These are phyloP conservation scores for Aquilaria sinensis DNA, from an alignment of 345 rosid genomes.

Conservation along the genomic window DNA sequence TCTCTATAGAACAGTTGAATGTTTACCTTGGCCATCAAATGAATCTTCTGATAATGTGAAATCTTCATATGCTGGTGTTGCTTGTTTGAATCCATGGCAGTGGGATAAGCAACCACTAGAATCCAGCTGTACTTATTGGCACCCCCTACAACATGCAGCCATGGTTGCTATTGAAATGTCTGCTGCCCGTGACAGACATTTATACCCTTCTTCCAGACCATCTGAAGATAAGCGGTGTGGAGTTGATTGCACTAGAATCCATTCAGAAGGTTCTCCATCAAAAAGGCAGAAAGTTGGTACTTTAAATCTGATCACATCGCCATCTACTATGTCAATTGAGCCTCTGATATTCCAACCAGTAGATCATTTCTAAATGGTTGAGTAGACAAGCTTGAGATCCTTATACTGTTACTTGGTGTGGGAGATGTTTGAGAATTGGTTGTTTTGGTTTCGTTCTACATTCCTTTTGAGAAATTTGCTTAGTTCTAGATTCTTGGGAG, in stretches of 20 bases:
- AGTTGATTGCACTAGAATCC: conserved; percentile 22
- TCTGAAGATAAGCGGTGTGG: conserved; percentile 18
- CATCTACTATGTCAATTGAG: neutral
- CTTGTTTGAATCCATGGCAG: conserved; percentile 74
- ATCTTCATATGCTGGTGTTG: conserved; percentile 21
- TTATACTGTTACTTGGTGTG: no score
- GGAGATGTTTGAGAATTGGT: no score
- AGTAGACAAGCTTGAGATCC: no score
- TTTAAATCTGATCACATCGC: conserved; percentile 27
- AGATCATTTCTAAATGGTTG: no score
- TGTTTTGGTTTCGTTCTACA: no score
- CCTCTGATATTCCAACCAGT: no score
- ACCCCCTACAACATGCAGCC: conserved; percentile 77
- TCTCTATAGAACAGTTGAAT: conserved; percentile 13
- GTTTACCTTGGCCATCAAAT: conserved; percentile 14
- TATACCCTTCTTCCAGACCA: conserved; percentile 35
- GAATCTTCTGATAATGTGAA: conserved; percentile 18
- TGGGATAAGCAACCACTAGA: conserved; percentile 39
- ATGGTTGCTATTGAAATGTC: conserved; percentile 81
- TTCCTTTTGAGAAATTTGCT: no score
- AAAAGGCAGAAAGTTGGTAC: conserved; percentile 54
- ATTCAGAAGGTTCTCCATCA: conserved; percentile 29
- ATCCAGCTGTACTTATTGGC: conserved; percentile 35
- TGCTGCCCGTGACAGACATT: conserved; percentile 63
- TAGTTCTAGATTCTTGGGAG: no score